Percentiles rank a stretch among this genome's conserved stretches.
phyloP scores from a whole-genome alignment of 495 filamentous ascomycete species.

The Penicillium cinerascens region DNA sequence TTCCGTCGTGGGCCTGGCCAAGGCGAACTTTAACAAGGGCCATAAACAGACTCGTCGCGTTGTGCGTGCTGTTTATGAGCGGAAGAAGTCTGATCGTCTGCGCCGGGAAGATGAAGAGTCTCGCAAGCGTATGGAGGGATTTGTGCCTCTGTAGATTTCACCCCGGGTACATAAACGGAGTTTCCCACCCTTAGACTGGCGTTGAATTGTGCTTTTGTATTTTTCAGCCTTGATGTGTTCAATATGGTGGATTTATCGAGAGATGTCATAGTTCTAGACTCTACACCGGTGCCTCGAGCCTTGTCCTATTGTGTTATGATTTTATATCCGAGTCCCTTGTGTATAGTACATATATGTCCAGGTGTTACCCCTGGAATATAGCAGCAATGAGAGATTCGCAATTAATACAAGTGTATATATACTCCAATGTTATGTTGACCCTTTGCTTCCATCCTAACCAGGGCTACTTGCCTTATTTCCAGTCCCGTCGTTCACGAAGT shows the following conservation, averaged over 20 bases:
- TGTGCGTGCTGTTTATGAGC: slow-evolving; percentile 88
- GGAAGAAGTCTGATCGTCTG: slow-evolving; percentile 71
- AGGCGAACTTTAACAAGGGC: slow-evolving; percentile 82
- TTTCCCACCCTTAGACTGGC: neutral
- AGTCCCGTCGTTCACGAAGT: slow-evolving; percentile 17
- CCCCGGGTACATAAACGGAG: neutral
- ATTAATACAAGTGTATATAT: neutral
- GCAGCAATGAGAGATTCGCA: neutral
- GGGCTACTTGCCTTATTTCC: neutral
- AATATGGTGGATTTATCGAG: neutral
- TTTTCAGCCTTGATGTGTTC: neutral
- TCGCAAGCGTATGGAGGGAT: slow-evolving; percentile 39
- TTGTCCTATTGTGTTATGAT: neutral
- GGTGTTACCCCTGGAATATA: too few species aligned
- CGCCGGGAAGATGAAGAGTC: slow-evolving; percentile 52
- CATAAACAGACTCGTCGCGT: slow-evolving; percentile 68
- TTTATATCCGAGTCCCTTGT: neutral
- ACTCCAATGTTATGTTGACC: neutral
- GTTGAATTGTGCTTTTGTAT: neutral
- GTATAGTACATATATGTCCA: neutral
- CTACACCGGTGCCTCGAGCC: neutral
- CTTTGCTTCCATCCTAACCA: neutral
- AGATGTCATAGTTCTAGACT: neutral
- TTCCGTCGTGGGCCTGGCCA: slow-evolving; percentile 71
- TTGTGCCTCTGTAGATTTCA: slow-evolving; percentile 31